Evolutionary conservation across 495 filamentous ascomycete genomes (phyloP), one percentile per base, ranked within the genome.

Genomic region (Beverwykella pulmonaria): DNA sequence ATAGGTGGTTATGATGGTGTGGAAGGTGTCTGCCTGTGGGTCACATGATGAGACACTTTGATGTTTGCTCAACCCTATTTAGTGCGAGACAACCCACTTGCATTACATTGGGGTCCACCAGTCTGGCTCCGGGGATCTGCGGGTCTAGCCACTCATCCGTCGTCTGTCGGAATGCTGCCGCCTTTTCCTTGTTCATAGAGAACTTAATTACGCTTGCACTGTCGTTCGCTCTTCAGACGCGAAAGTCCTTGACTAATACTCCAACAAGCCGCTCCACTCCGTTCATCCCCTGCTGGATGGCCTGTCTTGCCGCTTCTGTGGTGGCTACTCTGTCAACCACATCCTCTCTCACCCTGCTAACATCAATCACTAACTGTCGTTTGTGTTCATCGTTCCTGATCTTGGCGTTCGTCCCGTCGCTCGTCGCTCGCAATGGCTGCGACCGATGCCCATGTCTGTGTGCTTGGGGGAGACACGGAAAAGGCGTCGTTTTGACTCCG

Each of bases 101-200:
- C n/a, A n/a, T n/a, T n/a, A n/a, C n/a, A n/a, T 60, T 60, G 25
- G 57, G 57, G 2, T 41, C 57, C 2, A 60, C 41, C 20, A 60
- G 57, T 20, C 57, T 60, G 22, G 57, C 57, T 5, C 57, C 57
- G 26, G 36, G 57, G 23, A 49, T 19, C 5, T 57, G 52, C 32
- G 52, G 53, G 19, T 59, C 44, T 17, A 65, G 61, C 61, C 61
- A 65, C 32, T 65, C 52, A 10, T 17, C 61, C 22, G 53, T 65
- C 17, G 61, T 65, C 53, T 65, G 53, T 39, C 53, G 34, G 53
- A 65, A 57, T 9, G 61, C 61, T 7, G 61, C 61, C 30, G 58
- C 61, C 23, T 63, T 63, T 10, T 63, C 60, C 32, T 63, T 55
- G n/a, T 63, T 49, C 22, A 63, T 32, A 7, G 50, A 55, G 49